Percentiles rank a stretch among this genome's conserved stretches.
phyloP scores from a whole-genome alignment of 2,329 filamentous ascomycete species.

The Fusarium irregulare region DNA sequence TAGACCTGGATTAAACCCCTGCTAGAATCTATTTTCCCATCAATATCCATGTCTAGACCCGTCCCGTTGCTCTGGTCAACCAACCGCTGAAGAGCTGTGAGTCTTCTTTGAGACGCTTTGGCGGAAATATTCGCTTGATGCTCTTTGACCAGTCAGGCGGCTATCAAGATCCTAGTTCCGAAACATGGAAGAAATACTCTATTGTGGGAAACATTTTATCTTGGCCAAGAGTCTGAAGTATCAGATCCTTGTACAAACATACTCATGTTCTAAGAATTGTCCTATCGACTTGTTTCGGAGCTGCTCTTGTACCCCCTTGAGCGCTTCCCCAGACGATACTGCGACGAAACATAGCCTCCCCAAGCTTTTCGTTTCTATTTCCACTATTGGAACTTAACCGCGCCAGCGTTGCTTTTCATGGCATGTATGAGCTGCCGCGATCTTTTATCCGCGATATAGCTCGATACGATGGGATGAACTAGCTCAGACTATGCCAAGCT shows the following conservation, averaged over 20 bases:
- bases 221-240: neutral
- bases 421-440: slow-evolving; percentile 20
- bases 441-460: slow-evolving; percentile 33
- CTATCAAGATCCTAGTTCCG: slow-evolving; percentile 34
- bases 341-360: slow-evolving; percentile 4
- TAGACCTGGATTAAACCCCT: slow-evolving; percentile 10
- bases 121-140: slow-evolving; percentile 2
- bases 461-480: slow-evolving; percentile 35
- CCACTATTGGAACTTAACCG: slow-evolving; percentile 9
- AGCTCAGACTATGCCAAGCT: slow-evolving; percentile 25
- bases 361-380: slow-evolving; percentile 13
- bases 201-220: slow-evolving; percentile 3
- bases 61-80: slow-evolving; percentile 19
- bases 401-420: slow-evolving; percentile 17
- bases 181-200: slow-evolving; percentile 27
- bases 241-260: slow-evolving; percentile 13
- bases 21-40: slow-evolving; percentile 7
- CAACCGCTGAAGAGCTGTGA: slow-evolving; percentile 24
- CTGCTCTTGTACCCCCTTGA: slow-evolving; percentile 19
- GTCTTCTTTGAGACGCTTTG: slow-evolving; percentile 14
- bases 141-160: slow-evolving; percentile 37
- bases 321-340: slow-evolving; percentile 36
- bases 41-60: neutral
- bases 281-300: slow-evolving; percentile 11
- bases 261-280: slow-evolving; percentile 3